phyloP scores from a whole-genome alignment of 495 filamentous ascomycete species.

The Pyrenopolyporus hunteri region DNA sequence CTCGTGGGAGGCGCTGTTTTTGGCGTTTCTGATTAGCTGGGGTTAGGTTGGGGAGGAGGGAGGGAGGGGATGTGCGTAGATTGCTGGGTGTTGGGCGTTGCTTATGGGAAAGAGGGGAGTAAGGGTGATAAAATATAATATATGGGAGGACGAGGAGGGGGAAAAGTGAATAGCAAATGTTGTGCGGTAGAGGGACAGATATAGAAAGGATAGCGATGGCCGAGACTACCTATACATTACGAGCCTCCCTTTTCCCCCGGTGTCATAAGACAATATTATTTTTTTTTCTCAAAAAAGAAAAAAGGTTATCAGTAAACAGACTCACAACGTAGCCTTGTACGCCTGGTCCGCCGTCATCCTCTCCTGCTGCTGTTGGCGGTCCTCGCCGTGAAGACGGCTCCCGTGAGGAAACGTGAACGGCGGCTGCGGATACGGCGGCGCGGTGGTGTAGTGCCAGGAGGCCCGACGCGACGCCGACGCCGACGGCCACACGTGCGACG shows the following conservation, averaged over 20 bases:
- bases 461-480: constrained; percentile 11
- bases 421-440: neutral
- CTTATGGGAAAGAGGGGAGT: no score
- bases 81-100: no score
- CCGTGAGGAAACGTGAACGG: neutral
- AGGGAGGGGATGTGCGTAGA: no score
- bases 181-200: no score
- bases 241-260: no score
- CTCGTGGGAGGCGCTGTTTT: constrained; percentile 33
- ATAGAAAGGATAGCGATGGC: no score
- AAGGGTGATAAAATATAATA: neutral
- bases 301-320: neutral
- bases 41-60: neutral
- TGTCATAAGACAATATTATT: no score
- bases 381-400: constrained; percentile 1
- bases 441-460: constrained; percentile 1
- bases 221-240: no score
- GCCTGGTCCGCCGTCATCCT: constrained; percentile 25
- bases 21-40: neutral
- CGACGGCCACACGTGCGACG: constrained; percentile 1
- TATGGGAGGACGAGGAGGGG: no score
- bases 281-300: no score
- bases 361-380: constrained; percentile 23
- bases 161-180: no score
- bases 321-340: constrained; percentile 30